Base-by-base conservation (phyloP, 257 asterid genomes). In the Verbascum thapsus region DNA sequence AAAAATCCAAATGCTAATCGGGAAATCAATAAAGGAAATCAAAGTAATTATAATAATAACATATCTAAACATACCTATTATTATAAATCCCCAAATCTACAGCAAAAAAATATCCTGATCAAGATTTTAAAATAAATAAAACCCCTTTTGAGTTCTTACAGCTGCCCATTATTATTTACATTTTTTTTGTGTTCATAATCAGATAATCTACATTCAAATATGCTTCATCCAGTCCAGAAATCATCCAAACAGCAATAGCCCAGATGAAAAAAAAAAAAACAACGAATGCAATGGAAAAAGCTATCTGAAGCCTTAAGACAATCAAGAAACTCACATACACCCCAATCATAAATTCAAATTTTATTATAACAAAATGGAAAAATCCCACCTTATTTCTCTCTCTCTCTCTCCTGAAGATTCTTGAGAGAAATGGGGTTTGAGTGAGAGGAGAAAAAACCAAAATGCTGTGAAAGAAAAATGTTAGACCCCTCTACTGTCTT, bases 371-470 rank as follows among this genome's bases (percentile, higher is more conserved):
- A 34, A 15, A 55, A 44, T 54, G 41, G 63, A 51, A 64, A 30
- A 54, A 53, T 40, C 74, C 72, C 75, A 82, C 88, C 90, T 83
- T 56, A 72, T 53, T 75, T 59, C 32, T 26, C 32, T 26, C 32
- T 26, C 32, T 26, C 32, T 26, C 64, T 56, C 69, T 57, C 66
- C 75, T 53, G 72, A 8, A 58, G 76, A 78, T 56, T 70, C 57
- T 63, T 51, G 76, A 74, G 74, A 72, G 70, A 75, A 64, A 77
- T 52, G 81, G 68, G 70, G 43, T 71, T 74, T 40, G 78, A 76
- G 73, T 70, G 67, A 61, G 72, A 71, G 10, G 71, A 62, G 58
- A 44, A 74, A 64, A 18, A 63, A 58, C 49, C 74, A 74, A 64
- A 75, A 75, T 75, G 74, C 76, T 39, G 61, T 68, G 70, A 19